Conservation (phyloP, 1,284 basidiomycete genomes). For the Ustilago tritici region DNA sequence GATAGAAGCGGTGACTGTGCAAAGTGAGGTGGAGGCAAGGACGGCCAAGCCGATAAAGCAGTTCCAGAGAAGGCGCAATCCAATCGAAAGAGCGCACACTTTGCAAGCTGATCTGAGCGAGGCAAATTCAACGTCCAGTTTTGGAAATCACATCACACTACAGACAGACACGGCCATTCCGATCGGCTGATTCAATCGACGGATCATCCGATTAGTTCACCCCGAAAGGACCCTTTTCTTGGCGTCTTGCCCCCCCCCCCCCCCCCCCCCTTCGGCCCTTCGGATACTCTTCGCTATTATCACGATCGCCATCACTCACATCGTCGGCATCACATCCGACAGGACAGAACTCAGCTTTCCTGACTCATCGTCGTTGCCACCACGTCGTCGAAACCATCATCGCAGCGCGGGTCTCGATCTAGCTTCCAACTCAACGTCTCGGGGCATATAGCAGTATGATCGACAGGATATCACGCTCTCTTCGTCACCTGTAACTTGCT, state of each 20-base stretch:
- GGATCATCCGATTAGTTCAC: neutral
- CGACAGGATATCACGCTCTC: constrained; percentile 25
- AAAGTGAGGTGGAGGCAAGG: constrained; percentile 1
- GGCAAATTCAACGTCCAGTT: too few species aligned
- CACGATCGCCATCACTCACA: neutral
- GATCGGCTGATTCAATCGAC: neutral
- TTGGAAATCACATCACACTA: neutral
- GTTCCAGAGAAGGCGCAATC: neutral
- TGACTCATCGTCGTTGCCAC: neutral
- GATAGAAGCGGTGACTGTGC: neutral
- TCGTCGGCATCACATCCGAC: neutral
- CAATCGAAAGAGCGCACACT: neutral
- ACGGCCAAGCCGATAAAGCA: neutral
- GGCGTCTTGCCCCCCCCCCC: neutral
- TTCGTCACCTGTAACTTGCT: neutral
- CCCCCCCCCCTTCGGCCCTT: neutral
- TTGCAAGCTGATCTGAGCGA: constrained; percentile 11
- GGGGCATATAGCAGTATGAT: constrained; percentile 32
- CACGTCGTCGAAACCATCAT: constrained; percentile 6
- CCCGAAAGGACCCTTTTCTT: neutral
- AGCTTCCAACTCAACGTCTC: neutral
- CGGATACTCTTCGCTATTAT: neutral
- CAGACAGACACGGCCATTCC: constrained; percentile 4
- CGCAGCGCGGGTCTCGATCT: neutral
- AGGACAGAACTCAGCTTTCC: neutral